Base-by-base conservation (phyloP, 2,329 filamentous ascomycete genomes). In the Madurella mycetomatis region DNA sequence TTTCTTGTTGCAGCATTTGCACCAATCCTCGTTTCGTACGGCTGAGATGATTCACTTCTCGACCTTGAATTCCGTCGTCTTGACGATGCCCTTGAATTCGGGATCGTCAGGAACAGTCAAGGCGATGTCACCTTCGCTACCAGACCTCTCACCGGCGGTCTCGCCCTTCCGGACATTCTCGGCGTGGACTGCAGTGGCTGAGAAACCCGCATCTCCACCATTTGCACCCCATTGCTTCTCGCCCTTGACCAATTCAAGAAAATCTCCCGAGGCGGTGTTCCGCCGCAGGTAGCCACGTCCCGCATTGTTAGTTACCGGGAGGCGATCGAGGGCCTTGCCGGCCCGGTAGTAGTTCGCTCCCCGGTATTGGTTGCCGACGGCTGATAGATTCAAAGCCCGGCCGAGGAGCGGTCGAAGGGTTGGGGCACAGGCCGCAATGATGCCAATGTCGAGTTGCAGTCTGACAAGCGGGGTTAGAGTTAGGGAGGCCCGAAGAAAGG, bases 401-500 rank as follows among this genome's bases (percentile, higher is more conserved):
- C 61, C 62, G 39, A 67, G 56, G 32, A 67, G 61, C 2, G 62
- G 64, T 16, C 62, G 58, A 11, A 67, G 64, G 30, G 62, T 64
- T 1, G 64, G 63, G 8, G 63, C 60, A 42, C 64, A 66, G 17
- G 64, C 62, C 12, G 61, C 61, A 46, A 64, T 62, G 41, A 65
- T 65, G 43, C 64, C 64, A 19, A 66, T 60, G 41, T 65, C 61
- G 25, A 63, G 62, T 52, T 66, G 65, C 4, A 66, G 55, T 13
- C 63, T 66, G 30, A 30, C n/a, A n/a, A 11, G 13, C n/a, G 4
- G 1, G 9, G 31, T 49, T 17, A 45, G 17, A 16, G 16, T 16
- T n/a, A 31, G n/a, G n/a, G n/a, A n/a, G n/a, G n/a, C n/a, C n/a
- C n/a, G n/a, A n/a, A n/a, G n/a, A n/a, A n/a, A n/a, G n/a, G n/a